Base-by-base conservation (phyloP, 768 basidiomycete genomes). In the Pulveroboletus ravenelii region DNA sequence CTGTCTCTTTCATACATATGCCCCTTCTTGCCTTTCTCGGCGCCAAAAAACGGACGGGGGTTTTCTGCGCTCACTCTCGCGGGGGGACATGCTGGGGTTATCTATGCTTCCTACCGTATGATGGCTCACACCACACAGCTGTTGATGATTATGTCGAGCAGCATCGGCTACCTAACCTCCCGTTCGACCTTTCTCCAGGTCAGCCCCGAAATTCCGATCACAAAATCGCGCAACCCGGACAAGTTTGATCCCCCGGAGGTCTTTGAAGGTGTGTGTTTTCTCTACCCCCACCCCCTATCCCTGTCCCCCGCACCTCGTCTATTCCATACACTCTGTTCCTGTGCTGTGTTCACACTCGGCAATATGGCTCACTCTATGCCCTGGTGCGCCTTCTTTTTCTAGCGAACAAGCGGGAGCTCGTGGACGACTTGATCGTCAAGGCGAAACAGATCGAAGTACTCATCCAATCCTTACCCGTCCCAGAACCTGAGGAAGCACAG, bases 361-460 rank as follows among this genome's bases (percentile, higher is more conserved):
- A 13, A 14, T 37, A 31, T 31, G 25, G 20, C 20, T 18, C 30
- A 6, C n/a, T 32, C 5, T 9, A 6, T 8, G 29, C 23, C n/a
- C 35, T 14, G 1, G 10, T 27, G 12, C 8, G 31, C 31, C 12
- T 14, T 20, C 13, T 38, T 12, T 15, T 15, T 18, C 5, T 61
- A 93, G 92, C 82, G 10, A 93, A 89, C 71, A 81, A 86, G 66
- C 85, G 80, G 55, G 91, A 94, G 65, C 81, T 94, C 18, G 89
- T 92, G 5, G 72, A 78, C 14, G 92, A 94, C 61, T 74, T 95
- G 36, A 78, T 93, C 36, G 76, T 82, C 35, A 93, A 94, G 61
- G 89, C 90, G 13, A 94, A 94, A 61, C 89, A 93, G 65, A 80
- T 95, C 37, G 87, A 94, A 59, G 85, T 81, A 60, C 78, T 94